A percentile compares a stretch with the other conserved stretches of the same genome.
Evolutionary conservation across 2,329 filamentous ascomycete genomes (phyloP).

Genomic region (Neonectria hederae): DNA sequence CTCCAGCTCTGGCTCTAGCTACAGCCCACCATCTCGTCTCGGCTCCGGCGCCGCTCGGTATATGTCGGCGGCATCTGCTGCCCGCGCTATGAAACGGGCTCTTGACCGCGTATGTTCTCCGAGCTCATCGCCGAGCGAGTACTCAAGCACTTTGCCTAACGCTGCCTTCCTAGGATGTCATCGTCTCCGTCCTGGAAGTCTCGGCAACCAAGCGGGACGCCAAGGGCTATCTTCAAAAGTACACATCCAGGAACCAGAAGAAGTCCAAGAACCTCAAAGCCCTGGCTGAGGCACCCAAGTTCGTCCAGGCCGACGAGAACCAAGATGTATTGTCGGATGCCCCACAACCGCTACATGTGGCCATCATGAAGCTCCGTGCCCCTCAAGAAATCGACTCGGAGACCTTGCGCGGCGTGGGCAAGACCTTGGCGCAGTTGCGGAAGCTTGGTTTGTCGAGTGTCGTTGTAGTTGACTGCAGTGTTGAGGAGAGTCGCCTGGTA

Average conservation of each 20-base stretch:
- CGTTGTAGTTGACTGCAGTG: conserved; percentile 80
- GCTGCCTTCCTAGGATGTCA: conserved; percentile 71
- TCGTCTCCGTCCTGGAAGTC: conserved; percentile 85
- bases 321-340: conserved; percentile 20
- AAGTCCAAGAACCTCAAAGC: conserved; percentile 41
- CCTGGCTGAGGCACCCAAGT: conserved; percentile 42
- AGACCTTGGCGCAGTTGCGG: conserved; percentile 84
- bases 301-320: conserved; percentile 47
- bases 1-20: neutral
- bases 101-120: conserved; percentile 45
- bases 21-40: conserved; percentile 20
- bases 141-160: conserved; percentile 19
- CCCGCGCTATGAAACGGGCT: conserved; percentile 45
- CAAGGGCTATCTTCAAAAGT: conserved; percentile 89
- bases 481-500: conserved; percentile 50
- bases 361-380: conserved; percentile 83
- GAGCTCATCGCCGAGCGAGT: neutral
- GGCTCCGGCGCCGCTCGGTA: conserved; percentile 35
- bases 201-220: conserved; percentile 94
- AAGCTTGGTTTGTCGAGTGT: conserved; percentile 84
- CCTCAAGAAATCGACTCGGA: conserved; percentile 76
- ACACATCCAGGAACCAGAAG: conserved; percentile 56
- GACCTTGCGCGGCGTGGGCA: conserved; percentile 78
- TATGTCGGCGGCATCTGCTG: conserved; percentile 43
- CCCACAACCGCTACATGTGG: conserved; percentile 65